phyloP scores from a whole-genome alignment of 1,284 basidiomycete species.

The Cryptococcus maquisensis region DNA sequence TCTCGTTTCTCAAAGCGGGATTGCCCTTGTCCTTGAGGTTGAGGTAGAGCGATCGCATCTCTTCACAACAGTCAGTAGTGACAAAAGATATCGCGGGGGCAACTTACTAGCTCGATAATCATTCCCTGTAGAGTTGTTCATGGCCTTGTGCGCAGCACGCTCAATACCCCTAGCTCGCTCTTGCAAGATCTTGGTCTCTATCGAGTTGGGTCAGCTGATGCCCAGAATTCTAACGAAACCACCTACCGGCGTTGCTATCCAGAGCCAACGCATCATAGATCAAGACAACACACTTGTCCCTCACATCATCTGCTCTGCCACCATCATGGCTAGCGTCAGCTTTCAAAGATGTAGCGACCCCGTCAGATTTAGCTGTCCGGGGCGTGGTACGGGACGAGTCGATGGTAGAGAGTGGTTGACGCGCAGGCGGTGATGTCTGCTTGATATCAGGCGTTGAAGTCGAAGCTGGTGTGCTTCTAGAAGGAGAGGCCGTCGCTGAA shows the following conservation, averaged over 20 bases:
- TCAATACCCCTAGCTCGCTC: conserved; percentile 51
- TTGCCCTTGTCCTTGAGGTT: conserved; percentile 96
- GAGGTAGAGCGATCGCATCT: conserved; percentile 85
- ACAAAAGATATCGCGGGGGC: neutral
- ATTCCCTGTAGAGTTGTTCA: conserved; percentile 43
- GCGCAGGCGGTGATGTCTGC: conserved; percentile 12
- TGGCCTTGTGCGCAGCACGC: conserved; percentile 40
- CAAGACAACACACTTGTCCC: conserved; percentile 85
- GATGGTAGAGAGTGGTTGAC: conserved; percentile 46
- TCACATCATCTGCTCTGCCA: conserved; percentile 59
- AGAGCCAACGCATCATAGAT: conserved; percentile 84
- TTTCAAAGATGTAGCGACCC: conserved; percentile 51
- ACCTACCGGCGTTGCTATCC: conserved; percentile 81
- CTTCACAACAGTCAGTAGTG: conserved; percentile 41
- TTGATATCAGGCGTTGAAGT: conserved; percentile 5
- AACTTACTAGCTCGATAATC: conserved; percentile 48
- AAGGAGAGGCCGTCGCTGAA: conserved; percentile 14
- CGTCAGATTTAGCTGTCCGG: conserved; percentile 66
- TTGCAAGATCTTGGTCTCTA: conserved; percentile 47
- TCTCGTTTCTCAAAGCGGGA: conserved; percentile 74
- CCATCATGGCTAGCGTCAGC: conserved; percentile 51
- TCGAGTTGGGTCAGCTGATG: neutral
- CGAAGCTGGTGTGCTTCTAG: conserved; percentile 12
- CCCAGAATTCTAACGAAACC: neutral
- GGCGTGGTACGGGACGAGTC: conserved; percentile 50